Conservation (phyloP, 371 early-diverging fungal species). For the Umbelopsis sp. region DNA sequence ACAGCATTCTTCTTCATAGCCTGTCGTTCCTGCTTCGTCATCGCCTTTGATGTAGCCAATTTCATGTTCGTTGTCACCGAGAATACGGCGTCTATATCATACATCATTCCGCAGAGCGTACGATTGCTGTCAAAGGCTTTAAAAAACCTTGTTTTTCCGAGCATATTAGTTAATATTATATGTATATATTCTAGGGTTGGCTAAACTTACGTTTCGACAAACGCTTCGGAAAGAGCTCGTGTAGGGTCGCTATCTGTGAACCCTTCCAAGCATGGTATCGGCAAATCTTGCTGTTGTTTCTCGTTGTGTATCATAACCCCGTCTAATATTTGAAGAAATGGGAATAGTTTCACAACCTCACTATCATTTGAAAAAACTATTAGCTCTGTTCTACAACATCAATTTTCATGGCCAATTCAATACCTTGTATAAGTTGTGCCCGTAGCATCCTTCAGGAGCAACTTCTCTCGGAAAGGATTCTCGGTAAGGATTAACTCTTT, state of each 20-base stretch:
- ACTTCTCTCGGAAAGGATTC: slow-evolving; percentile 2
- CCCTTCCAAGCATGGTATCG: slow-evolving; percentile 5
- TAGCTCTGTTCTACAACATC: neutral
- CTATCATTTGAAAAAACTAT: neutral
- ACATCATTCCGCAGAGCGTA: neutral
- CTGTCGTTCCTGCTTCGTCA: neutral
- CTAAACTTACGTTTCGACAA: neutral
- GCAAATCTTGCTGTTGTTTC: neutral
- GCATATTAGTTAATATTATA: neutral
- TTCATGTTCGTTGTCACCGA: neutral
- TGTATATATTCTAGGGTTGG: neutral
- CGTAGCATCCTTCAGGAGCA: neutral
- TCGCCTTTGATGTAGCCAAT: neutral
- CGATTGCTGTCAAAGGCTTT: neutral
- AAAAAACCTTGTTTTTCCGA: neutral
- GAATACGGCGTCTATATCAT: neutral
- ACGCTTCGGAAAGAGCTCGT: neutral
- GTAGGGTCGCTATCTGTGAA: neutral
- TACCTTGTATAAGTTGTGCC: neutral
- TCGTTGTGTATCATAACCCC: neutral
- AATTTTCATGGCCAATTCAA: neutral
- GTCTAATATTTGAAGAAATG: neutral
- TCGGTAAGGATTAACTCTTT: slow-evolving; percentile 6
- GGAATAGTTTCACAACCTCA: slow-evolving; percentile 1
- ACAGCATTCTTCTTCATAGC: neutral